Conservation (phyloP, 2,329 filamentous ascomycete species). For the Chalaropsis thielavioides region DNA sequence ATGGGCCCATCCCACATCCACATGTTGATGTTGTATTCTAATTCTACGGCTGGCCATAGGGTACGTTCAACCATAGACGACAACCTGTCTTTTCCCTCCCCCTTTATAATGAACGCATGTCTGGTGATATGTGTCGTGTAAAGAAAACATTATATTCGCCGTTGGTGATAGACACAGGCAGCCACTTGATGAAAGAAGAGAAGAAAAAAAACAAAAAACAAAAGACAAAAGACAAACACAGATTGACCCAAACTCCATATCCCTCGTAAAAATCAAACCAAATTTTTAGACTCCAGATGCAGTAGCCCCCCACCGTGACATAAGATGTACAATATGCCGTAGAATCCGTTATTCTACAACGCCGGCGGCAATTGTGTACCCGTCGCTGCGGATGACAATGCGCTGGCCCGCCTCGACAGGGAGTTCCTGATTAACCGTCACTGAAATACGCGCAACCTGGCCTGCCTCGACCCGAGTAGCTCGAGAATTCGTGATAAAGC, state of each 20-base stretch:
- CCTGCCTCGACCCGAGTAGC: slow-evolving; percentile 72
- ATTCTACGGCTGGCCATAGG: not conserved
- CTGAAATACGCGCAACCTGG: slow-evolving; percentile 58
- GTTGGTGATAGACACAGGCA: no score
- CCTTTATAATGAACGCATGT: no score
- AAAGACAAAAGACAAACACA: not conserved
- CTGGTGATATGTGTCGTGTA: no score
- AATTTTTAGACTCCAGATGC: not conserved
- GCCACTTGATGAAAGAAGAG: not conserved
- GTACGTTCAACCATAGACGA: no score
- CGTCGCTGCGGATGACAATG: slow-evolving; percentile 66
- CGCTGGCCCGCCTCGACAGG: slow-evolving; percentile 68
- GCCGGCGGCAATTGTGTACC: slow-evolving; percentile 77
- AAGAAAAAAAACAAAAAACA: not conserved
- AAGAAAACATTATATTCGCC: no score
- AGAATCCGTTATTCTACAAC: slow-evolving; percentile 49
- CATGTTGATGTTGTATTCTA: not conserved
- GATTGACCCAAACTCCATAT: not conserved
- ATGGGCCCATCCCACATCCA: not conserved
- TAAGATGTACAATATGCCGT: not conserved
- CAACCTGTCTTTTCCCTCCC: no score
- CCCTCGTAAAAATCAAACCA: not conserved
- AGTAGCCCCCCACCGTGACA: not conserved
- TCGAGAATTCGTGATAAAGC: slow-evolving; percentile 63
- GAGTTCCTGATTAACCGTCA: slow-evolving; percentile 59